These are phyloP conservation scores for Ceratopteris richardii DNA, from an alignment of 75 land plant species.

Conservation along the genomic window DNA sequence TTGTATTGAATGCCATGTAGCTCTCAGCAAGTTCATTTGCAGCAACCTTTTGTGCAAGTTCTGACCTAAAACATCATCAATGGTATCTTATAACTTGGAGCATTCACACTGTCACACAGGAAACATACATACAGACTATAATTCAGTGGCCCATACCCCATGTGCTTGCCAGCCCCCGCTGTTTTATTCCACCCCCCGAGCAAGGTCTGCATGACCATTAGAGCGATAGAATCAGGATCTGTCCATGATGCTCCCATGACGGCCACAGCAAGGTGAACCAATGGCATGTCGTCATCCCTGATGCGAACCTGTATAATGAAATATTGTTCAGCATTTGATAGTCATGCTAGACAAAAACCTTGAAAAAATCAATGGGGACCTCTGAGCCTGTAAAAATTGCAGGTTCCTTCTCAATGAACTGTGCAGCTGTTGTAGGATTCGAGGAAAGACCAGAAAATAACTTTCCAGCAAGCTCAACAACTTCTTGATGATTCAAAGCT, in stretches of 20 bases:
- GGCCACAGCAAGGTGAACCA: constrained; percentile 87
- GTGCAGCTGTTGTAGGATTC: constrained; percentile 34
- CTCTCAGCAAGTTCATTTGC: constrained; percentile 82
- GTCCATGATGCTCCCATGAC: constrained; percentile 93
- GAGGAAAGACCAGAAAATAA: constrained; percentile 37
- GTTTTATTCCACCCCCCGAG: constrained; percentile 85
- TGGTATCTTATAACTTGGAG: too few relatives aligned
- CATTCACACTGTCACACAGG: too few relatives aligned
- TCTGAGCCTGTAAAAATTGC: constrained; percentile 62
- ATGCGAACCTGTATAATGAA: constrained; percentile 51
- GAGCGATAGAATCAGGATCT: constrained; percentile 90
- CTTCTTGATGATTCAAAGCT: constrained; percentile 51
- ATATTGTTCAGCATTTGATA: too few relatives aligned
- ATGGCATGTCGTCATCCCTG: constrained; percentile 78
- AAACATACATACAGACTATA: too few relatives aligned
- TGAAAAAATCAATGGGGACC: constrained; percentile 24
- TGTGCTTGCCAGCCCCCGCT: constrained; percentile 76
- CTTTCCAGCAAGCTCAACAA: constrained; percentile 41
- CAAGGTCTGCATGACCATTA: constrained; percentile 97
- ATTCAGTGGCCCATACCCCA: constrained; percentile 50
- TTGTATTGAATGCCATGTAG: constrained; percentile 95
- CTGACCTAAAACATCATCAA: constrained; percentile 60
- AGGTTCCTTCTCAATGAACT: constrained; percentile 47
- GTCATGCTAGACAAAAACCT: too few relatives aligned
- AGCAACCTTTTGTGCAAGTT: constrained; percentile 72